Conservation (phyloP, 1,284 basidiomycete species). For the Calocybe gambosa region DNA sequence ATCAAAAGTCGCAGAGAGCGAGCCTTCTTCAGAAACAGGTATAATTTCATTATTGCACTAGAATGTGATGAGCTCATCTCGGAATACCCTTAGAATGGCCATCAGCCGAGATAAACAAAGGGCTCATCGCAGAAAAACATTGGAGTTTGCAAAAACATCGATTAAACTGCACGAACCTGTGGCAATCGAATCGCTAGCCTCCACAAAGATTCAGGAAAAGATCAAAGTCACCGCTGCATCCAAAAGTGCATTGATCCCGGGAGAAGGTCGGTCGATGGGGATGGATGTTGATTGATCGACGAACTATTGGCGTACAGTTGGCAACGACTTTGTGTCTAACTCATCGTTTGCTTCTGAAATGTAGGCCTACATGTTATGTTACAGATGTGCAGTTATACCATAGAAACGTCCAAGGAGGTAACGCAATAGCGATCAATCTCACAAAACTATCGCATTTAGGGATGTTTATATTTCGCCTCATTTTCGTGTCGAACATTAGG, state of each 20-base stretch:
- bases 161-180: slow-evolving; percentile 73
- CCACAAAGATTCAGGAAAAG: slow-evolving; percentile 63
- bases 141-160: slow-evolving; percentile 50
- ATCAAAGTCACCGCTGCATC: slow-evolving; percentile 71
- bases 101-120: slow-evolving; percentile 67
- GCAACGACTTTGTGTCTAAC: not conserved
- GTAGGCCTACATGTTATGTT: not conserved
- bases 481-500: slow-evolving; percentile 74
- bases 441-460: slow-evolving; percentile 27
- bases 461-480: slow-evolving; percentile 86
- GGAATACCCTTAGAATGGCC: slow-evolving; percentile 62
- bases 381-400: slow-evolving; percentile 10
- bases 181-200: slow-evolving; percentile 35
- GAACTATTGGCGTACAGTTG: not conserved
- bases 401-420: slow-evolving; percentile 12
- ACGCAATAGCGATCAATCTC: not conserved
- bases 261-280: slow-evolving; percentile 73
- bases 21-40: slow-evolving; percentile 97
- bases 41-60: slow-evolving; percentile 18
- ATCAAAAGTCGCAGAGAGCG: slow-evolving; percentile 89
- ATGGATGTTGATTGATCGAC: slow-evolving; percentile 69
- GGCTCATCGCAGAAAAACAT: slow-evolving; percentile 59
- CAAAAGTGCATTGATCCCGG: slow-evolving; percentile 67
- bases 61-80: not conserved
- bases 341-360: not conserved